phyloP scores from a whole-genome alignment of 192 early-diverging fungal genomes.

The Cladochytrium replicatum region DNA sequence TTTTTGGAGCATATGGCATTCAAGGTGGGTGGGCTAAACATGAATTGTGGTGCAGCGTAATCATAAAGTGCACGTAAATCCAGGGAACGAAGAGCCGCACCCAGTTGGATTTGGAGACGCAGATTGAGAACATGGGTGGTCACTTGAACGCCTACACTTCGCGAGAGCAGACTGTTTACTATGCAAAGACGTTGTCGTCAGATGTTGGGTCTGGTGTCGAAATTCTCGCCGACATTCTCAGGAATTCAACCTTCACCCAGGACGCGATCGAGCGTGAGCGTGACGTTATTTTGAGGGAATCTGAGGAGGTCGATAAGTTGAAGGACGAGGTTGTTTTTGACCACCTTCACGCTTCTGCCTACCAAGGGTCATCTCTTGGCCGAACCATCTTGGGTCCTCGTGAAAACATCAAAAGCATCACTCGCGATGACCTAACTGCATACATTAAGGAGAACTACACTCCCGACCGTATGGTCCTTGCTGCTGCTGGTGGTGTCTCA shows the following conservation, averaged over 20 bases:
- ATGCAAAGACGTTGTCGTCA: constrained; percentile 83
- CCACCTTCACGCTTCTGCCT: constrained; percentile 92
- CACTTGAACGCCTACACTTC: constrained; percentile 99
- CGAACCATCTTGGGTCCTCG: constrained; percentile 88
- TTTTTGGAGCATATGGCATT: constrained; percentile 99
- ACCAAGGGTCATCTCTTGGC: constrained; percentile 79
- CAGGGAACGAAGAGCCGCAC: constrained; percentile 78
- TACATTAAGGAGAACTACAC: constrained; percentile 95
- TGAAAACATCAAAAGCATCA: constrained; percentile 87
- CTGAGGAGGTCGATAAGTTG: constrained; percentile 77
- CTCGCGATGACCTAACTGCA: constrained; percentile 71
- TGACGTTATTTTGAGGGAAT: constrained; percentile 92
- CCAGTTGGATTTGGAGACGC: constrained; percentile 84
- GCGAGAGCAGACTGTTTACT: constrained; percentile 97
- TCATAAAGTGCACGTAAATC: too few species aligned
- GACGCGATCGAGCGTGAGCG: constrained; percentile 92
- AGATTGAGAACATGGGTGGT: constrained; percentile 97
- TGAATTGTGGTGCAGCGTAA: too few species aligned
- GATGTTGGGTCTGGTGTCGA: constrained; percentile 84
- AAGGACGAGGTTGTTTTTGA: constrained; percentile 99
- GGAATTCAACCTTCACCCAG: constrained; percentile 72
- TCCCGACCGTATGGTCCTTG: constrained; percentile 93
- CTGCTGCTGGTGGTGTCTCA: constrained; percentile 80
- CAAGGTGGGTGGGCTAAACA: constrained; percentile 71
- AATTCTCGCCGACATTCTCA: constrained; percentile 90